These are phyloP conservation scores for Suillus decipiens DNA, from an alignment of 768 basidiomycete genomes.

Conservation along the genomic window DNA sequence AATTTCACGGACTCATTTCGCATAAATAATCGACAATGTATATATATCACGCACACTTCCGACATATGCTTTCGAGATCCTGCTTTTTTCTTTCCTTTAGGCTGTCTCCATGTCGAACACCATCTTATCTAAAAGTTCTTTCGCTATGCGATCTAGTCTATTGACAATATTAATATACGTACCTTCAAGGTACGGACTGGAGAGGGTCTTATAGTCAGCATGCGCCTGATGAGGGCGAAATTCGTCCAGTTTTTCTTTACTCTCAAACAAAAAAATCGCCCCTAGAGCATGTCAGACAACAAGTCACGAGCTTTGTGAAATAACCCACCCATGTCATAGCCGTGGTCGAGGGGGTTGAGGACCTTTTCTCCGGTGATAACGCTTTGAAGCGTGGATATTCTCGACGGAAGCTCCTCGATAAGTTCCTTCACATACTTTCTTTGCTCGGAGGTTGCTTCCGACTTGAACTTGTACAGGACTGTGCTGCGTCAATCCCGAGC, in stretches of 20 bases:
- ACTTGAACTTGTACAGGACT: slow-evolving; percentile 16
- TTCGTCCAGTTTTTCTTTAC: slow-evolving; percentile 11
- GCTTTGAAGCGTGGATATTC: slow-evolving; percentile 14
- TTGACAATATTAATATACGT: slow-evolving; percentile 1
- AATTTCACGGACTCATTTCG: neutral
- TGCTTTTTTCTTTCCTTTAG: neutral
- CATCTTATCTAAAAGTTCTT: slow-evolving; percentile 7
- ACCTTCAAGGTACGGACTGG: slow-evolving; percentile 9
- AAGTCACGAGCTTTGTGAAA: neutral
- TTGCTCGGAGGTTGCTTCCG: slow-evolving; percentile 14
- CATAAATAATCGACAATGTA: slow-evolving; percentile 8
- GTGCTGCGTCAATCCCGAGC: slow-evolving; percentile 9
- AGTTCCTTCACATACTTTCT: slow-evolving; percentile 12
- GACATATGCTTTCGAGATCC: neutral
- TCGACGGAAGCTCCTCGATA: slow-evolving; percentile 8
- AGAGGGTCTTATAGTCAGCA: slow-evolving; percentile 8
- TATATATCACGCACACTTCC: neutral
- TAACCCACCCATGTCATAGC: slow-evolving; percentile 15
- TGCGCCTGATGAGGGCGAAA: slow-evolving; percentile 14
- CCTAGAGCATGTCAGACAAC: slow-evolving; percentile 11
- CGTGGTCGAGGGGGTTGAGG: slow-evolving; percentile 10
- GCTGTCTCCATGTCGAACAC: slow-evolving; percentile 8
- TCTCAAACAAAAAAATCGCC: slow-evolving; percentile 17
- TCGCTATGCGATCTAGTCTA: neutral
- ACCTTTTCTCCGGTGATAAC: slow-evolving; percentile 15